A percentile compares a stretch with the other conserved stretches of the same genome.
These are phyloP conservation scores for Helotiales sp. DNA, from an alignment of 2,329 filamentous ascomycete genomes.

Conservation along the genomic window DNA sequence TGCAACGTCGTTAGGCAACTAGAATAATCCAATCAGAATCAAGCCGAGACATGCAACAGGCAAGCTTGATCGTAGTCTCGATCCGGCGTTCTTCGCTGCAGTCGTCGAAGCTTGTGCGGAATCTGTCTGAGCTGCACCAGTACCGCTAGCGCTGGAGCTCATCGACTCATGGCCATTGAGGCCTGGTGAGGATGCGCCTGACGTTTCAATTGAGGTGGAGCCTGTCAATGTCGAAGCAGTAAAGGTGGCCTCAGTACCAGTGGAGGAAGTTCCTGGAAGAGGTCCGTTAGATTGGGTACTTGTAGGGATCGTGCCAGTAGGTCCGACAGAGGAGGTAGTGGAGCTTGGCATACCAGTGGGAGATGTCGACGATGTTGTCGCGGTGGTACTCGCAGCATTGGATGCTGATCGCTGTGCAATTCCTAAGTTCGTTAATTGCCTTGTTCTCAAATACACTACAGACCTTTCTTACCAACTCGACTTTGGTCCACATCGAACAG, in stretches of 20 bases:
- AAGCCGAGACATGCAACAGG: neutral
- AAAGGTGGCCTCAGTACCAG: constrained; percentile 2
- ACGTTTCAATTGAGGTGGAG: constrained; percentile 15
- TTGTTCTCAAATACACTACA: neutral
- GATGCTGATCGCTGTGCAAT: constrained; percentile 20
- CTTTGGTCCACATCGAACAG: constrained; percentile 76
- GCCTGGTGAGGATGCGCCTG: constrained; percentile 29
- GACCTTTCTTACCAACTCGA: constrained; percentile 56
- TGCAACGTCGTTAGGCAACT: neutral
- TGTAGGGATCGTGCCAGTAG: constrained; percentile 2
- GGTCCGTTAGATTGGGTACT: constrained; percentile 5
- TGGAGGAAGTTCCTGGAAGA: constrained; percentile 8
- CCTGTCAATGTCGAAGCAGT: neutral
- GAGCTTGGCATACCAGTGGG: constrained; percentile 23
- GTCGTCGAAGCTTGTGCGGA: constrained; percentile 1
- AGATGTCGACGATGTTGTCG: constrained; percentile 17
- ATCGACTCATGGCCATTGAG: constrained; percentile 41
- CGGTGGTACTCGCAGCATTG: constrained; percentile 12
- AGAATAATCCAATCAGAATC: neutral
- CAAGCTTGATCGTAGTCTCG: neutral
- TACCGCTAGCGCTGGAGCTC: constrained; percentile 11
- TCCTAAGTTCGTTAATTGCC: constrained; percentile 18
- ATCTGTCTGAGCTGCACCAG: constrained; percentile 22
- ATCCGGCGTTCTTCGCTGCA: neutral
- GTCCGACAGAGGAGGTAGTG: constrained; percentile 4